These are phyloP conservation scores for Mariannaea sp. DNA, from an alignment of 2,329 filamentous ascomycete genomes.

Conservation along the genomic window DNA sequence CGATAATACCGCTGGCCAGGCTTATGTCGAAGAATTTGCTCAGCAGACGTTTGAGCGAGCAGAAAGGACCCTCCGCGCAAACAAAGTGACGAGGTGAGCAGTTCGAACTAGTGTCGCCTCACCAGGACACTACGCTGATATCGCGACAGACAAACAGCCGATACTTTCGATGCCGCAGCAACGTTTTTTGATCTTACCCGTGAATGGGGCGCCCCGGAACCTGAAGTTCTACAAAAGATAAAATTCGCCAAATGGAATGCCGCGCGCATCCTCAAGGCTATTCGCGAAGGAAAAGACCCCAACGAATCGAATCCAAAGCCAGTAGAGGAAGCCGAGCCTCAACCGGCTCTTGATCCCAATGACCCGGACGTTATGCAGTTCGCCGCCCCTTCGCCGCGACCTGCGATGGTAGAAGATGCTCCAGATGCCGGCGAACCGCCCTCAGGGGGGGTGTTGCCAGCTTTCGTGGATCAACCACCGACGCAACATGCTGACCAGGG, in stretches of 20 bases:
- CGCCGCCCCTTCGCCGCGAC: slow-evolving; percentile 43
- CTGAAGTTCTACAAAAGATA: slow-evolving; percentile 81
- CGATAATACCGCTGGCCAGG: slow-evolving; percentile 85
- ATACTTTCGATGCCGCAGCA: slow-evolving; percentile 89
- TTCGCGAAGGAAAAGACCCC: slow-evolving; percentile 89
- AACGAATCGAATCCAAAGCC: slow-evolving; percentile 84
- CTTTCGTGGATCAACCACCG: slow-evolving; percentile 35
- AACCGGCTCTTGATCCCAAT: slow-evolving; percentile 60
- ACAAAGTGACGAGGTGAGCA: slow-evolving; percentile 77
- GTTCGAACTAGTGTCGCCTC: accelerated
- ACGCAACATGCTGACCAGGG: slow-evolving; percentile 34
- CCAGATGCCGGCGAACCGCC: slow-evolving; percentile 51
- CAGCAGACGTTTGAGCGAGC: slow-evolving; percentile 85
- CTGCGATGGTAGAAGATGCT: slow-evolving; percentile 58
- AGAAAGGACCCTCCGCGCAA: slow-evolving; percentile 78
- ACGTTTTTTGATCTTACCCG: slow-evolving; percentile 89
- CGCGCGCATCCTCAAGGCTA: slow-evolving; percentile 83
- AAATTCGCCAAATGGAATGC: slow-evolving; percentile 98
- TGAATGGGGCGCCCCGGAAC: slow-evolving; percentile 78
- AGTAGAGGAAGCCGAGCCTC: slow-evolving; percentile 49
- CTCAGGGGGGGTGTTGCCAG: slow-evolving; percentile 30
- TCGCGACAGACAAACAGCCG: slow-evolving; percentile 79
- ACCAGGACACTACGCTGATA: slow-evolving; percentile 2
- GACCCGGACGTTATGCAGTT: slow-evolving; percentile 67
- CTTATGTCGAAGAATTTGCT: slow-evolving; percentile 93